Evolutionary conservation across 257 asterid species (phyloP), one percentile per base, ranked within the genome.

Genomic region (Solanum ahanhuiri): DNA sequence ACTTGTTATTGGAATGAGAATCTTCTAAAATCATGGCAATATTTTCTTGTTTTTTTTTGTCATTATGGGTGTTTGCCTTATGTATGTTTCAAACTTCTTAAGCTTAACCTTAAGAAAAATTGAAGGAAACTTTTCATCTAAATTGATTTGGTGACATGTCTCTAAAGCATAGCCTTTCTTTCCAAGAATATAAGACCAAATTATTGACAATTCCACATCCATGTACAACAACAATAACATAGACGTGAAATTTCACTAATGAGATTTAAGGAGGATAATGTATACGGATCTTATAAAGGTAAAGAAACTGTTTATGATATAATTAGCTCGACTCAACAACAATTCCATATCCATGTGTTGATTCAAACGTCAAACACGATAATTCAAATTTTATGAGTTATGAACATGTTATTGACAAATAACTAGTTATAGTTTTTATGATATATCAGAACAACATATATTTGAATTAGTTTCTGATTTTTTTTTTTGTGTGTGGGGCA

Each of bases 11-110:
- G 63, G 83, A 77, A 77, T 39, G 83, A 18, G 4, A 43, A 77
- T 76, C 60, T 76, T 75, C 34, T 75, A 75, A 35, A 39, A 39
- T 75, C 37, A 41, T 76, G 83, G 9, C 23, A 41, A 76, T 39
- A 41, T 12, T 41, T 41, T 41, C 23, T 41, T 76, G n/a, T 23
- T 41, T 12, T 75, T 15, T 75, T 41, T 76, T 23, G 63, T 43
- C 39, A 41, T 77, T 41, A 43, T 43, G 58, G 23, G 35, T 76
- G 14, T 23, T 17, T 31, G 83, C 63, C 83, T 77, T 14, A 25
- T 77, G 17, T 45, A 45, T 79, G 28, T 79, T 43, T 79, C 83
- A 28, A 79, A 15, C 17, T 43, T 43, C 17, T 79, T 28, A 25
- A 25, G 64, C 5, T 15, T 25, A 25, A 79, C 60, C 23, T 15